phyloP scores from a whole-genome alignment of 2,329 filamentous ascomycete species.

The Sarocladiaceae sp. region DNA sequence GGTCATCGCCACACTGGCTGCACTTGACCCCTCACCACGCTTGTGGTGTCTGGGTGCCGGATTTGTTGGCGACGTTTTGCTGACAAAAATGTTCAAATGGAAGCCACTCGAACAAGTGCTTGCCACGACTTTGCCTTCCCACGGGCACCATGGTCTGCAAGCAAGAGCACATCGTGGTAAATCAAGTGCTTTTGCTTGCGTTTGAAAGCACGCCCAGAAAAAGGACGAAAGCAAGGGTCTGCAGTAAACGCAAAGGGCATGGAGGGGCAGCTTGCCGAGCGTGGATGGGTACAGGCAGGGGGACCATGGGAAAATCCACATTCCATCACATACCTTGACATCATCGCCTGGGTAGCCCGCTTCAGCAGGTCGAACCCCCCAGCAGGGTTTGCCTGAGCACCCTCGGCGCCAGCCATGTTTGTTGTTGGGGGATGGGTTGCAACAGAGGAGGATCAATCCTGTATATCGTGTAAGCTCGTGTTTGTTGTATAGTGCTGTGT shows the following conservation, averaged over 20 bases:
- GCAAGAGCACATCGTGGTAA: too few species aligned
- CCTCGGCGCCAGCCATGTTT: constrained; percentile 48
- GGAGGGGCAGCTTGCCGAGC: constrained; percentile 2
- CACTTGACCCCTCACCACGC: constrained; percentile 3
- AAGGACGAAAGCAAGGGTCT: too few species aligned
- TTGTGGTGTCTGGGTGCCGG: neutral
- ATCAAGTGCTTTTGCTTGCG: too few species aligned
- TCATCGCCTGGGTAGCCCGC: constrained; percentile 59
- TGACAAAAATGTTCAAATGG: constrained; percentile 6
- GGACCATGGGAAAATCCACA: constrained; percentile 19
- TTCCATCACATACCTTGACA: constrained; percentile 52
- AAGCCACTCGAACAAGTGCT: neutral
- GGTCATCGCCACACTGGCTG: constrained; percentile 1
- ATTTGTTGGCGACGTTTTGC: neutral
- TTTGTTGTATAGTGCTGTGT: neutral
- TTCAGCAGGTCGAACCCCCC: constrained; percentile 54
- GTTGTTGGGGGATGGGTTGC: neutral
- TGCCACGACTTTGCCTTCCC: too few species aligned
- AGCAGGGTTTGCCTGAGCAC: constrained; percentile 27
- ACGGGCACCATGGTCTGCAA: too few species aligned
- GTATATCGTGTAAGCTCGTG: neutral
- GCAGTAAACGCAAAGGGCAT: neutral
- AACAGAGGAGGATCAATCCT: neutral
- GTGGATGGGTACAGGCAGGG: constrained; percentile 14
- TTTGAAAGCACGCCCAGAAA: neutral